Base-by-base conservation (phyloP, 1,139 yeast species). In the Blastobotrys ciferrii region DNA sequence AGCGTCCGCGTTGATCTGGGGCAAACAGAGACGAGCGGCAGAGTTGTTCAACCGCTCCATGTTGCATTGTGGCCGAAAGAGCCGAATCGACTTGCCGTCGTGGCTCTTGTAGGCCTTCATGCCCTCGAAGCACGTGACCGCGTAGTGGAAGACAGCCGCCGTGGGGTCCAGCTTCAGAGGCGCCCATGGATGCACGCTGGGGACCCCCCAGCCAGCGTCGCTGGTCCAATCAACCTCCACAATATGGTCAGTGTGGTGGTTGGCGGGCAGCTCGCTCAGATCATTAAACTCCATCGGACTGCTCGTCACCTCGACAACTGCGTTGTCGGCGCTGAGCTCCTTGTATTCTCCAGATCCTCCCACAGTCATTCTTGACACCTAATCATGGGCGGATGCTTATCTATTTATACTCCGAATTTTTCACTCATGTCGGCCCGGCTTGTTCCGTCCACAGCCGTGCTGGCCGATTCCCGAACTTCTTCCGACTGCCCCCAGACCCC, bases 41-140 rank as follows among this genome's bases (percentile, higher is more conserved):
- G 75, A 70, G 43, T 58, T 58, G 61, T 72, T 72, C 62, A 73
- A 65, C 50, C 76, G 67, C 38, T 55, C 62, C 66, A 72, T 69
- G 63, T 73, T 73, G 59, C 64, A 70, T 50, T 64, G 64, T 17
- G 74, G 73, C 55, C 77, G 64, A 64, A 73, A 72, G 31, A 73
- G 60, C 32, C 71, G 62, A 52, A 72, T 66, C 40, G 66, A 53
- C 51, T 60, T 57, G 43, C 71, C 70, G 52, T 55, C 67, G 17
- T 45, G 51, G 38, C 63, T 59, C 45, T 62, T 56, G 58, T 60
- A 60, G 46, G 62, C 67, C 51, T 66, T 66, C 62, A 66, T 59
- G 13, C 70, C 70, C 53, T 66, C 69, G 43, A 66, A 66, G 49
- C 69, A 64, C 48, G 65, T 65, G 25, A 62, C 59, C 14, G 68